phyloP scores from a whole-genome alignment of 2,329 filamentous ascomycete genomes.

The Beauveria medogensis region DNA sequence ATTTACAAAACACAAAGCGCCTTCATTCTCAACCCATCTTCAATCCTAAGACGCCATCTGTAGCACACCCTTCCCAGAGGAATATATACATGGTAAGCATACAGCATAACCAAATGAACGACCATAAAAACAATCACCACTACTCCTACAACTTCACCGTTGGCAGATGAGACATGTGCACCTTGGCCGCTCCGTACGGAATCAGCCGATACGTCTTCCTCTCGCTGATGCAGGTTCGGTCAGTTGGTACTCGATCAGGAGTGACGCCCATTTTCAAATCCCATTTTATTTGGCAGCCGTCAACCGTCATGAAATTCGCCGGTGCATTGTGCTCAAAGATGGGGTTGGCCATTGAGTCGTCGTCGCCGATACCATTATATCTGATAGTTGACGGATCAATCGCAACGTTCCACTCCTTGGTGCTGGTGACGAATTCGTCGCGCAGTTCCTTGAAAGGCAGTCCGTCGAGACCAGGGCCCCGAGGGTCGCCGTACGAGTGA shows the following conservation, averaged over 20 bases:
- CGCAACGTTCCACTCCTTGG: constrained; percentile 21
- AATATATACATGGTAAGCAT: background rate
- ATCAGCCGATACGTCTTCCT: constrained; percentile 27
- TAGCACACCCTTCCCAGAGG: background rate
- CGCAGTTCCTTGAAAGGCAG: constrained; percentile 20
- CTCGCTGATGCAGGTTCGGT: constrained; percentile 18
- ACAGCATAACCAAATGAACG: background rate
- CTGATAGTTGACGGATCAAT: constrained; percentile 19
- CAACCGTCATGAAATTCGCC: constrained; percentile 28
- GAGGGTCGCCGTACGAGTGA: constrained; percentile 16
- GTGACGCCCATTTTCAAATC: constrained; percentile 23
- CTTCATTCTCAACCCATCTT: background rate
- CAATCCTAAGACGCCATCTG: background rate
- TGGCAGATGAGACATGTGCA: constrained; percentile 31
- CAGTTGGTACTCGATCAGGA: constrained; percentile 20
- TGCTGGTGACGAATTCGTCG: constrained; percentile 26
- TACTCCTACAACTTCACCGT: constrained; percentile 9
- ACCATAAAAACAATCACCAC: background rate
- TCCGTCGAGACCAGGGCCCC: constrained; percentile 13
- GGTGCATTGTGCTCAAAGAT: constrained; percentile 21
- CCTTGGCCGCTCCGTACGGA: constrained; percentile 38
- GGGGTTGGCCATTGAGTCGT: constrained; percentile 21
- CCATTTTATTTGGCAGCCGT: constrained; percentile 31
- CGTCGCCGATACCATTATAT: constrained; percentile 17
- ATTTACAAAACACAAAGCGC: background rate